Conservation (phyloP, 1,284 basidiomycete genomes). For the Ustilago loliicola region DNA sequence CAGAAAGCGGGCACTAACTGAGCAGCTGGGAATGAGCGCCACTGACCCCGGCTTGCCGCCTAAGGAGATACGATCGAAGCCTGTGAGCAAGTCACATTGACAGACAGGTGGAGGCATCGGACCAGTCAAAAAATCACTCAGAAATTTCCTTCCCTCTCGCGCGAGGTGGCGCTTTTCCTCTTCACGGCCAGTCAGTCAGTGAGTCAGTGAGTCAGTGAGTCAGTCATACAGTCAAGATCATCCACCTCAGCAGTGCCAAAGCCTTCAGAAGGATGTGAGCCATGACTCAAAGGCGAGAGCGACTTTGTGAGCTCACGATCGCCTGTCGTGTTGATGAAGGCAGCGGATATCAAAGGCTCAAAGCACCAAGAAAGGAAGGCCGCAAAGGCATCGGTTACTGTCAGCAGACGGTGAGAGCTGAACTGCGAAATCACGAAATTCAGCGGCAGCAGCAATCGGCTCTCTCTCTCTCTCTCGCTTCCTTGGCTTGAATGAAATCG, state of each 20-base stretch:
- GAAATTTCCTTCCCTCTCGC: background rate
- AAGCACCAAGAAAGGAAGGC: no score
- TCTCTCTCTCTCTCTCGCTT: no score
- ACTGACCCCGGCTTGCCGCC: background rate
- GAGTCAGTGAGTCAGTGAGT: no score
- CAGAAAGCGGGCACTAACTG: background rate
- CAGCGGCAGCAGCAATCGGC: background rate
- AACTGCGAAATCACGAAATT: no score
- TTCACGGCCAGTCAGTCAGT: background rate
- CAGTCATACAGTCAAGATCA: no score
- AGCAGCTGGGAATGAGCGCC: background rate
- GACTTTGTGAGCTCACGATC: background rate
- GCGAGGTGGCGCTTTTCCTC: background rate
- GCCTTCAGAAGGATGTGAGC: background rate
- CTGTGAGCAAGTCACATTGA: background rate
- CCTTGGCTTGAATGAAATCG: background rate
- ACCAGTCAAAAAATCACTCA: slow-evolving; percentile 19
- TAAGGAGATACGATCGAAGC: background rate
- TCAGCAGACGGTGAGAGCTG: no score
- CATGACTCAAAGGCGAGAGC: background rate
- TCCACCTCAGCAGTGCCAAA: background rate
- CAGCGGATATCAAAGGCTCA: no score
- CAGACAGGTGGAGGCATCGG: slow-evolving; percentile 27
- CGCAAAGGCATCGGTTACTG: no score
- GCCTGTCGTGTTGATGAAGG: background rate